Evolutionary conservation across 108 stramenopile genomes (phyloP), one percentile per base, ranked within the genome.

Genomic region (Fragilaria crotonensis): DNA sequence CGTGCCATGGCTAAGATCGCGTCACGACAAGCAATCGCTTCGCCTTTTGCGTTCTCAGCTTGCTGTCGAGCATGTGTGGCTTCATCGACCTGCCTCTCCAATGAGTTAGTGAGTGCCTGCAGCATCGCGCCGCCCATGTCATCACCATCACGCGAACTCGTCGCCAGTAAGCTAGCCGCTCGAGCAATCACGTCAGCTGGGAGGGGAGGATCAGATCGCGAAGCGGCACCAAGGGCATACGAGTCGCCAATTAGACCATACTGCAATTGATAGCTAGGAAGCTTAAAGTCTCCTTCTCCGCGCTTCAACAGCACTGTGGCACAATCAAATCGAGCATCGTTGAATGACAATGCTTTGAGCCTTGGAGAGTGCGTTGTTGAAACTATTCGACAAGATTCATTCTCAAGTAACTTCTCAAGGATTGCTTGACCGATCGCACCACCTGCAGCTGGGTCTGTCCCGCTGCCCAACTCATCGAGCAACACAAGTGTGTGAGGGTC

Each of bases 211-310:
- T 33, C 51, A 51, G 71, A 74, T 20, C 85, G 63, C 1, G 71
- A 70, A 2, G 83, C 85, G 23, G 89, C 89, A 20, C 66, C 75
- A 5, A 91, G 66, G 7, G 85, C 85, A 54, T 76, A 79, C 11
- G 89, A 91, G 33, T 91, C 85, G 0, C 84, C 85, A 11, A 80
- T 77, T 14, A 75, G 57, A 25, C 89, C 89, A 31, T 91, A 91
- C 9, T 73, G 30, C 1, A 91, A 75, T 36, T 73, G 63, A 55
- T 76, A 91, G 4, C 66, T 73, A 11, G 85, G 84, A 29, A 53
- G 54, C 32, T 41, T 45, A 26, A 45, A 78, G 21, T 25, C 14
- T 18, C 50, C 48, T 19, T 36, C 33, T 2, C 5, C n/a, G 2
- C 46, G 53, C 30, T 68, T 49, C 20, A 86, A 55, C 33, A 73